Conservation (phyloP, 352 stramenopile species). For the Elongisporangium prolatum region DNA sequence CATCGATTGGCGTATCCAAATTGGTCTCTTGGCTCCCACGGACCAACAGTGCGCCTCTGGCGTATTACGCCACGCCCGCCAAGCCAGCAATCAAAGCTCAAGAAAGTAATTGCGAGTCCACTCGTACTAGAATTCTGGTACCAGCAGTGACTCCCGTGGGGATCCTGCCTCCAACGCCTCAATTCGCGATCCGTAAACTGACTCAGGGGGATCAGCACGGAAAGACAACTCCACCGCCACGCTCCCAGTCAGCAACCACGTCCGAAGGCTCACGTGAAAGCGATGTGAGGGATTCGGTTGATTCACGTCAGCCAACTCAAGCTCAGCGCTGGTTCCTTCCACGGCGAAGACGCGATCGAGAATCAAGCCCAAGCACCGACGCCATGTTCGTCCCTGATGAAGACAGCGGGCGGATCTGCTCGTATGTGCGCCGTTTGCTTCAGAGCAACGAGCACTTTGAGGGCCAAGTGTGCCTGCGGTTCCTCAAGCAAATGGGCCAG, state of each 20-base stretch:
- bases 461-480: conserved; percentile 17
- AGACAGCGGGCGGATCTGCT: not conserved
- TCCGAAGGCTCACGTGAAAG: not conserved
- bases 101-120: not conserved
- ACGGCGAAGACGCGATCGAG: not conserved
- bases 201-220: not conserved
- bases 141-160: not conserved
- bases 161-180: not conserved
- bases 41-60: not conserved
- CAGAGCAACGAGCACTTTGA: conserved; percentile 17
- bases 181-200: not conserved
- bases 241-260: not conserved
- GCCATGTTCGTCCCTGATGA: not conserved
- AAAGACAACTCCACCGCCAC: not conserved
- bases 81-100: not conserved
- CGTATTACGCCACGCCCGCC: not conserved
- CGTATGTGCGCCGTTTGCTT: conserved; percentile 15
- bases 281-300: not conserved
- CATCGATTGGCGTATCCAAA: not conserved
- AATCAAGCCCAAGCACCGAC: not conserved
- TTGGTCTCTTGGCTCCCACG: not conserved
- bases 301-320: not conserved
- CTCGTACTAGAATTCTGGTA: not conserved
- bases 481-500: conserved; percentile 9
- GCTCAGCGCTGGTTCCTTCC: not conserved